Conservation (phyloP, 305 asterid genomes). For the Rubia peregrina region DNA sequence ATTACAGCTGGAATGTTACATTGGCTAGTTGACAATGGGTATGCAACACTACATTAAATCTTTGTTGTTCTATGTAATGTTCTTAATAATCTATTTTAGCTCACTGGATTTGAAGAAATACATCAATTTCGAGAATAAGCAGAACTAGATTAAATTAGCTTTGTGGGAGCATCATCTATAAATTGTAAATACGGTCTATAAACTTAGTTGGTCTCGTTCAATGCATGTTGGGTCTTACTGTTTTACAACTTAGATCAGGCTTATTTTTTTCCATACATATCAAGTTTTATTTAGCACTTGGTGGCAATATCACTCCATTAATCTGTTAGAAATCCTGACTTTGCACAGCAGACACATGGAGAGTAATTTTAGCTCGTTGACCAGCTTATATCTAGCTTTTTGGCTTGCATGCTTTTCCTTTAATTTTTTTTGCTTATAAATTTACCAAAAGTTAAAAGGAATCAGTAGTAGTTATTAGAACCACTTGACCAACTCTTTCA, state of each 20-base stretch:
- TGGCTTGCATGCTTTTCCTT: background rate
- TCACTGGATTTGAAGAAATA: background rate
- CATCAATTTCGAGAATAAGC: background rate
- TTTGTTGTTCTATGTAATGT: background rate
- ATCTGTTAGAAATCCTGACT: background rate
- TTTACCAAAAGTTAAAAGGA: too few relatives aligned
- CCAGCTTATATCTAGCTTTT: background rate
- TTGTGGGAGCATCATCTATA: background rate
- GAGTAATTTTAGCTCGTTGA: background rate
- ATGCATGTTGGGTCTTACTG: background rate
- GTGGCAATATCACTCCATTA: background rate
- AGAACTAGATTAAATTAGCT: background rate
- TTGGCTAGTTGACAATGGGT: conserved; percentile 95
- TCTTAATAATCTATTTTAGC: background rate
- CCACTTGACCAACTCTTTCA: too few relatives aligned
- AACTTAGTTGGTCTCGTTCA: background rate
- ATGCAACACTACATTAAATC: conserved; percentile 13
- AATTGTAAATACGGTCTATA: background rate
- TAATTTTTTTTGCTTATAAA: background rate
- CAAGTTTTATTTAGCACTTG: background rate
- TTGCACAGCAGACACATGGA: background rate
- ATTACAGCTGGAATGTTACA: conserved; percentile 95
- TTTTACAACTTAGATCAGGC: background rate
- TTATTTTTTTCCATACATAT: background rate
- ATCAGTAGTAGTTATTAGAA: too few relatives aligned